phyloP scores from a whole-genome alignment of 345 rosid species.

The Bruguiera gymnorhiza region DNA sequence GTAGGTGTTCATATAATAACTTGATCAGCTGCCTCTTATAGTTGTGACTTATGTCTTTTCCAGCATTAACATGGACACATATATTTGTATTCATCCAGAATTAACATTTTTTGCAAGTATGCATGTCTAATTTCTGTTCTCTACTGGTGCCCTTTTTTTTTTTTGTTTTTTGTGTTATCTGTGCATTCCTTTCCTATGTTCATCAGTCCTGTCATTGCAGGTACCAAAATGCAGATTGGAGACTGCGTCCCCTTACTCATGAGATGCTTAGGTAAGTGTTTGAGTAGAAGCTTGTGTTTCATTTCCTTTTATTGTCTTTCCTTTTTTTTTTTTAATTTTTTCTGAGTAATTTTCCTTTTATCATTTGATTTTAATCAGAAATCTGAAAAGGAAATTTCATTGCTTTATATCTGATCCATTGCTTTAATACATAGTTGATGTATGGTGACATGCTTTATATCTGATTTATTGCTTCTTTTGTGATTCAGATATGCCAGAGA shows the following conservation, averaged over 20 bases:
- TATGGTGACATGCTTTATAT: not conserved
- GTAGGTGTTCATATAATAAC: constrained; percentile 36
- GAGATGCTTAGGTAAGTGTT: constrained; percentile 67
- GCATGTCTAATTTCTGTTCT: not conserved
- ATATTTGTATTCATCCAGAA: not conserved
- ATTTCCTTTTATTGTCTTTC: too few relatives aligned
- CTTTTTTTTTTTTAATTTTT: too few relatives aligned
- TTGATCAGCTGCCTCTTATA: constrained; percentile 9
- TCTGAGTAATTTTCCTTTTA: too few relatives aligned
- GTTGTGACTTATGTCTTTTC: constrained; percentile 2
- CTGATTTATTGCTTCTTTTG: constrained; percentile 15
- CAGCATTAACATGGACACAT: too few relatives aligned
- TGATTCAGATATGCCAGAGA: constrained; percentile 86
- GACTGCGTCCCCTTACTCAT: constrained; percentile 84
- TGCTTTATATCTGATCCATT: constrained; percentile 5
- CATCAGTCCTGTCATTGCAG: constrained; percentile 47
- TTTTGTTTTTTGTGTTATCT: not conserved
- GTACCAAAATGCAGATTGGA: constrained; percentile 97
- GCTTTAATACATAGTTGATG: not conserved
- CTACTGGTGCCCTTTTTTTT: not conserved
- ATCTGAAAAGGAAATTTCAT: too few relatives aligned
- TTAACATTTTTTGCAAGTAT: not conserved
- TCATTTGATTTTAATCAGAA: too few relatives aligned
- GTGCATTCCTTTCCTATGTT: constrained; percentile 9
- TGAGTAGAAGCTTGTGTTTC: too few relatives aligned